Evolutionary conservation across 108 stramenopile genomes (phyloP).

Genomic region (Nitzschia putrida): DNA sequence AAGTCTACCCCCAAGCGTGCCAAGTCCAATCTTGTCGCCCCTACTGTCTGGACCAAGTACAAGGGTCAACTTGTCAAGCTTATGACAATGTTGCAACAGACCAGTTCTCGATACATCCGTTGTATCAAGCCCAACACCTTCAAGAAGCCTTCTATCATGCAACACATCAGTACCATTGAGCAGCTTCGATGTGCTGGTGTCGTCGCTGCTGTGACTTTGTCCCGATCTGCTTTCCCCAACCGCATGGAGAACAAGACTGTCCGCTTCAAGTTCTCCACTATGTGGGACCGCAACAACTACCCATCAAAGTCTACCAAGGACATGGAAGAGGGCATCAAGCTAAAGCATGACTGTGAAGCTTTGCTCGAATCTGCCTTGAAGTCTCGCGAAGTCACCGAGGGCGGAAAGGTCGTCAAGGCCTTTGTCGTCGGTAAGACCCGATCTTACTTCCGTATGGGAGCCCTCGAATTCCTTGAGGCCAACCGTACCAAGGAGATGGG

Average conservation of each 20-base stretch:
- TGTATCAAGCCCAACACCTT: conserved; percentile 88
- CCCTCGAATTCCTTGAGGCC: conserved; percentile 81
- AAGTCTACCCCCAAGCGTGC: conserved; percentile 51
- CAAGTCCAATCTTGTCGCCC: conserved; percentile 53
- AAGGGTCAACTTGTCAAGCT: conserved; percentile 73
- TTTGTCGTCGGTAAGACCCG: conserved; percentile 82
- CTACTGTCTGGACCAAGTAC: conserved; percentile 84
- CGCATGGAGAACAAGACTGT: conserved; percentile 84
- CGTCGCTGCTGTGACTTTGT: conserved; percentile 90
- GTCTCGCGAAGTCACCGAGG: conserved; percentile 28
- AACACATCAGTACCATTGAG: conserved; percentile 80
- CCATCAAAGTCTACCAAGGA: conserved; percentile 38
- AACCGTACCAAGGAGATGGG: conserved; percentile 55
- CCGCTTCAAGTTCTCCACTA: conserved; percentile 61
- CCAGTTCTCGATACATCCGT: conserved; percentile 85
- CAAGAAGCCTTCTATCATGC: conserved; percentile 77
- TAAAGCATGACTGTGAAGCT: conserved; percentile 47
- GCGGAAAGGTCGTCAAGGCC: conserved; percentile 40
- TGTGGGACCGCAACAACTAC: conserved; percentile 44
- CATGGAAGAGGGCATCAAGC: conserved; percentile 37
- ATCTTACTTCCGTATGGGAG: conserved; percentile 87
- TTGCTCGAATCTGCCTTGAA: conserved; percentile 53
- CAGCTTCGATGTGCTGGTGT: conserved; percentile 98
- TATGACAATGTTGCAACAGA: conserved; percentile 63
- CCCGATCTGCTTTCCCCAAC: conserved; percentile 95